Conservation (phyloP, 2,329 filamentous ascomycete genomes). For the Neophaeococcomyces aloes region DNA sequence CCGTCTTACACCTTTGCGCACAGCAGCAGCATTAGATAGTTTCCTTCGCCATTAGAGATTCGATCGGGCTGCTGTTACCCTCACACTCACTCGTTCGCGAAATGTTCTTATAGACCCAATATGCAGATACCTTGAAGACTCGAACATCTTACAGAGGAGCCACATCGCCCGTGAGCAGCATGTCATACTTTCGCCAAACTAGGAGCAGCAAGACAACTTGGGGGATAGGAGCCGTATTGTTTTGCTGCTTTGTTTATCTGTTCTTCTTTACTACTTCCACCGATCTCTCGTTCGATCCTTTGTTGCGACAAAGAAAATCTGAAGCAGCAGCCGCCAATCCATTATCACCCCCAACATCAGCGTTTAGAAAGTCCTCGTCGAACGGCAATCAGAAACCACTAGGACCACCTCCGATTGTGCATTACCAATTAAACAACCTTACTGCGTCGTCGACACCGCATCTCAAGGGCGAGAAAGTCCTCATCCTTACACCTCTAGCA, state of each 20-base stretch:
- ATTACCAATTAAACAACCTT: constrained; percentile 91
- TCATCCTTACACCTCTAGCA: constrained; percentile 86
- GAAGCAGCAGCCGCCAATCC: constrained; percentile 55
- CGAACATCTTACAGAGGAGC: too few species aligned
- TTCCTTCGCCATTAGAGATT: not conserved
- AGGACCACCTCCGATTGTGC: constrained; percentile 71
- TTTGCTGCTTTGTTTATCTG: constrained; percentile 15
- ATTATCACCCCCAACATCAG: constrained; percentile 62
- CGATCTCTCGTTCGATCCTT: constrained; percentile 11
- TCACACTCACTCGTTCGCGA: not conserved
- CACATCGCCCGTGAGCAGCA: not conserved
- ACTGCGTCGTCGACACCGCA: constrained; percentile 69
- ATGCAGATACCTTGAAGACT: too few species aligned
- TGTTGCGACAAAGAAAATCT: constrained; percentile 37
- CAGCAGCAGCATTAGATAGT: too few species aligned
- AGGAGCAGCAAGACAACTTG: constrained; percentile 15
- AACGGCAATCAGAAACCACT: constrained; percentile 35
- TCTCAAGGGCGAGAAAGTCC: constrained; percentile 69
- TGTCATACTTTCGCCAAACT: constrained; percentile 17
- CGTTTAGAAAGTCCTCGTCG: constrained; percentile 50
- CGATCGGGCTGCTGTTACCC: not conserved
- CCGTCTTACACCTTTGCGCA: too few species aligned
- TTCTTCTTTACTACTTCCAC: constrained; percentile 15
- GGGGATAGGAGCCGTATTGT: constrained; percentile 12
- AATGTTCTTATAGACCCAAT: not conserved